These are phyloP conservation scores for Oxyria digyna DNA, from an alignment of 148 eudicot species.

Conservation along the genomic window DNA sequence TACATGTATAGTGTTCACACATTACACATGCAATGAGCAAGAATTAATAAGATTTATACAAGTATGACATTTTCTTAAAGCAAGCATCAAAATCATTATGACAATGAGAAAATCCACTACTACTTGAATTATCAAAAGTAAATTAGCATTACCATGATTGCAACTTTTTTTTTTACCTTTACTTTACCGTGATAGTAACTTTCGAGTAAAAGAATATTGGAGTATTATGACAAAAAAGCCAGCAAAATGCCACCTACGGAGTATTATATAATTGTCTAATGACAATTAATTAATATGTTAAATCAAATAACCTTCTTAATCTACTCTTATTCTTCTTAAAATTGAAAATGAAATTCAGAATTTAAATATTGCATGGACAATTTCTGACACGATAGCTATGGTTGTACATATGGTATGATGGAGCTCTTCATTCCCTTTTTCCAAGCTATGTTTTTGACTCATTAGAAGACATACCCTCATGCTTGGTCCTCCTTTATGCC, in stretches of 20 bases:
- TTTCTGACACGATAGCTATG: constrained; percentile 4
- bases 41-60: not conserved
- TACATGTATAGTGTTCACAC: not conserved
- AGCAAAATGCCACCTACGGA: constrained; percentile 6
- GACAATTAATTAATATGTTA: not conserved
- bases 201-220: not conserved
- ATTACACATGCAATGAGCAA: not conserved
- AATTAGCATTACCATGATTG: not conserved
- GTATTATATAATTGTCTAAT: not conserved
- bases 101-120: not conserved
- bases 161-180: not conserved
- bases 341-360: not conserved
- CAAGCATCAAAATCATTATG: not conserved
- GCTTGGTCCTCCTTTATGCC: constrained; percentile 6
- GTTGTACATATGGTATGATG: not conserved
- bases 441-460: not conserved
- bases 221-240: not conserved
- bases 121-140: not conserved
- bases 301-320: not conserved
- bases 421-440: not conserved
- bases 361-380: not conserved
- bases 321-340: not conserved
- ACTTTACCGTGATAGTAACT: not conserved
- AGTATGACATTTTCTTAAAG: not conserved
- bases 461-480: constrained; percentile 3